Evolutionary conservation across 176 grass and related monocot species (phyloP).

Genomic region (Oryza brachyantha): DNA sequence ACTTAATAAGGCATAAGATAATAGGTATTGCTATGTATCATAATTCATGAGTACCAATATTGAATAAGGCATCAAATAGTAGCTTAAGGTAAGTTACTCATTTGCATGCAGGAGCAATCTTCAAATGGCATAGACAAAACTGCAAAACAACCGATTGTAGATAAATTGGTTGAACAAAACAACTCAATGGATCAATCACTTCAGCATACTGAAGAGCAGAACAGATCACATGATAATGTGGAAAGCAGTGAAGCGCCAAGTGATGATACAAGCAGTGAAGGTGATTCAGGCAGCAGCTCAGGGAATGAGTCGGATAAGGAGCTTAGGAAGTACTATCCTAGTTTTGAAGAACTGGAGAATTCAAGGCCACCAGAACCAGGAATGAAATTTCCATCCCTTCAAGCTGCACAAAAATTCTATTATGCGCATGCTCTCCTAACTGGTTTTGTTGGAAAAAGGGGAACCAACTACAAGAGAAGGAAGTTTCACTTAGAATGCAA

Average conservation of each 20-base stretch:
- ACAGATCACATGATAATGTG: conserved; percentile 12
- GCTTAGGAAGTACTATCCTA: conserved; percentile 14
- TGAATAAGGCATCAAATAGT: background rate
- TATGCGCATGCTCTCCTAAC: conserved; percentile 12
- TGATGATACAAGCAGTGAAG: conserved; percentile 18
- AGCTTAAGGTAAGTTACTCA: background rate
- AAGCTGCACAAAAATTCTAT: conserved; percentile 15
- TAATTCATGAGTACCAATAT: background rate
- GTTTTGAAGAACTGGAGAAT: conserved; percentile 20
- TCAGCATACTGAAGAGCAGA: conserved; percentile 6
- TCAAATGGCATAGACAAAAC: conserved; percentile 7
- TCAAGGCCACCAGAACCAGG: conserved; percentile 10
- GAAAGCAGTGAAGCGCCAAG: conserved; percentile 13
- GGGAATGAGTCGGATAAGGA: conserved; percentile 24
- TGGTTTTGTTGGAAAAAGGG: conserved; percentile 13
- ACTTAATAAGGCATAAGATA: background rate
- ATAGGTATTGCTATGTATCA: background rate
- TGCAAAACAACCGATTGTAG: background rate
- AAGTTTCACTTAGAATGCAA: conserved; percentile 28
- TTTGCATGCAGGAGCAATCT: conserved; percentile 13
- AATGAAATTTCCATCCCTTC: conserved; percentile 28
- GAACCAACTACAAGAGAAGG: conserved; percentile 28
- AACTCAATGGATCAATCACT: conserved; percentile 6
- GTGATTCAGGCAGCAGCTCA: conserved; percentile 19
- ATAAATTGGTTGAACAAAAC: background rate